Conservation (phyloP, 352 stramenopile genomes). For the Phytophthora palmivora region DNA sequence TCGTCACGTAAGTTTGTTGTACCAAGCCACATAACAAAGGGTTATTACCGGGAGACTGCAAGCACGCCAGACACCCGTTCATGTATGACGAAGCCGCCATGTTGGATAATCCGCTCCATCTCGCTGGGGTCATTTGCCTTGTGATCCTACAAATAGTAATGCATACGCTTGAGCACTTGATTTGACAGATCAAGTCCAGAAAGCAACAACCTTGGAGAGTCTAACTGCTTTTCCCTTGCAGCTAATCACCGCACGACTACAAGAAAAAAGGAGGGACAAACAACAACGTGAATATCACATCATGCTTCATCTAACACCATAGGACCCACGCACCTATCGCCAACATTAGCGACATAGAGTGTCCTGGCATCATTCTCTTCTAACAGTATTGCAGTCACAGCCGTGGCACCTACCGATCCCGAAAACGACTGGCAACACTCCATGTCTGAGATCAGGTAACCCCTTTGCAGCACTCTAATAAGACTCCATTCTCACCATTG, state of each 20-base stretch:
- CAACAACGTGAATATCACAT: background rate
- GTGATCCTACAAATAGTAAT: slow-evolving; percentile 52
- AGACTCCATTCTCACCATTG: background rate
- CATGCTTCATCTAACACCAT: background rate
- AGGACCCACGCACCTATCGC: slow-evolving; percentile 61
- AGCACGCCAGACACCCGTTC: slow-evolving; percentile 75
- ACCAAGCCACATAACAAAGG: background rate
- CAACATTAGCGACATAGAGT: slow-evolving; percentile 76
- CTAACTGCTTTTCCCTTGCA: slow-evolving; percentile 58
- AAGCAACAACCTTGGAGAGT: slow-evolving; percentile 54
- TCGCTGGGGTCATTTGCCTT: slow-evolving; percentile 71
- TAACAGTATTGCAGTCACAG: slow-evolving; percentile 61
- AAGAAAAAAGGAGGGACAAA: no score
- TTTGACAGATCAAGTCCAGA: background rate
- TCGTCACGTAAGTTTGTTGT: slow-evolving; percentile 5
- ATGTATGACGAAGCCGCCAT: slow-evolving; percentile 77
- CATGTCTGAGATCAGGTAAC: slow-evolving; percentile 80
- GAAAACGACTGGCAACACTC: slow-evolving; percentile 69
- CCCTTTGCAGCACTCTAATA: slow-evolving; percentile 40
- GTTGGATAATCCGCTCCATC: slow-evolving; percentile 57
- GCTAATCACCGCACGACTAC: slow-evolving; percentile 72
- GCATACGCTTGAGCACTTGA: slow-evolving; percentile 1
- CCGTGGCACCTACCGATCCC: slow-evolving; percentile 63
- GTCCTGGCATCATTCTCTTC: slow-evolving; percentile 42
- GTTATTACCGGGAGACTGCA: slow-evolving; percentile 67